Conservation (phyloP, 2,329 filamentous ascomycete genomes). For the Apiospora sp. region DNA sequence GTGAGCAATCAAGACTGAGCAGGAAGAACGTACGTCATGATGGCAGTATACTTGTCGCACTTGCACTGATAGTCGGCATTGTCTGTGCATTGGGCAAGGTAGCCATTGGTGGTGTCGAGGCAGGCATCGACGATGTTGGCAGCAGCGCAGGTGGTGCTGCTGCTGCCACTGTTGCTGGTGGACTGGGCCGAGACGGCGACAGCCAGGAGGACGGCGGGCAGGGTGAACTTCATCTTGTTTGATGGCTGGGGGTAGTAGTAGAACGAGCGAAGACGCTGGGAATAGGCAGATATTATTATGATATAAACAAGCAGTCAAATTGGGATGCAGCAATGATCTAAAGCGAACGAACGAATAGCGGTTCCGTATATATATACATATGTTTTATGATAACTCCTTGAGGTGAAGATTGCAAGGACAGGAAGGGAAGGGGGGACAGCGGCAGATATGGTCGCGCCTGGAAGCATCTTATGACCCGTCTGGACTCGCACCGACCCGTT, state of each 20-base stretch:
- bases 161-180: background rate
- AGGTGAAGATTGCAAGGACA: background rate
- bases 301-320: background rate
- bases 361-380: background rate
- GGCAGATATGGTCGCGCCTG: background rate
- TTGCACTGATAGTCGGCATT: conserved; percentile 56
- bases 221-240: conserved; percentile 27
- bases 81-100: conserved; percentile 42
- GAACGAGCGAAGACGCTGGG: background rate
- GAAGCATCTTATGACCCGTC: background rate
- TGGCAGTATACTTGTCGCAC: conserved; percentile 61
- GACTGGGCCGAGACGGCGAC: conserved; percentile 36
- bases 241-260: background rate
- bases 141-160: conserved; percentile 40
- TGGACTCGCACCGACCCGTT: conserved; percentile 17
- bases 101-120: conserved; percentile 44
- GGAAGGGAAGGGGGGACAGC: background rate
- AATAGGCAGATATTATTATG: background rate
- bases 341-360: background rate
- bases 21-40: conserved; percentile 52
- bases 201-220: conserved; percentile 39
- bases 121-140: conserved; percentile 48
- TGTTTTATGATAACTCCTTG: background rate
- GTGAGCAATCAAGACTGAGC: background rate
- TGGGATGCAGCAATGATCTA: background rate